Conservation (phyloP, 768 basidiomycete species). For the Coprinopsis marcescibilis region DNA sequence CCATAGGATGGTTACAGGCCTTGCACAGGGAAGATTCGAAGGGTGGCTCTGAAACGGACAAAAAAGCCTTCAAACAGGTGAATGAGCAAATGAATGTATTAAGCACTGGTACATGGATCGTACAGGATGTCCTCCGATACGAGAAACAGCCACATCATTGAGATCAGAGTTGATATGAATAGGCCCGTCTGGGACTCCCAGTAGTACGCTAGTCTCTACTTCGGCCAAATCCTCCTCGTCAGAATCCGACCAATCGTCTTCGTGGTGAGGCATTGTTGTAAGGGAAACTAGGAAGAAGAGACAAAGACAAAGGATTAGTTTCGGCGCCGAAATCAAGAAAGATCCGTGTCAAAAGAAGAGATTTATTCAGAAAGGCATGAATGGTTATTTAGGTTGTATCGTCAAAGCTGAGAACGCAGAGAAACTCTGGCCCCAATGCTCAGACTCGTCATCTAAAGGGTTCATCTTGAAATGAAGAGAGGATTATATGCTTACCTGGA, state of each 20-base stretch:
- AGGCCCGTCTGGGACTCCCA: slow-evolving; percentile 77
- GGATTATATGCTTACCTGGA: slow-evolving; percentile 11
- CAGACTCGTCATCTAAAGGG: slow-evolving; percentile 75
- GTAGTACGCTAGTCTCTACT: slow-evolving; percentile 66
- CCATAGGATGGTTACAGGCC: slow-evolving; percentile 67
- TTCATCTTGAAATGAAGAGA: slow-evolving; percentile 31
- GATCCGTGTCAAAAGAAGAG: slow-evolving; percentile 12
- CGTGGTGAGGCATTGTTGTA: slow-evolving; percentile 37
- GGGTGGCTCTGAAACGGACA: slow-evolving; percentile 57
- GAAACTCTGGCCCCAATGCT: slow-evolving; percentile 56
- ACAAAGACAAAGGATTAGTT: slow-evolving; percentile 16
- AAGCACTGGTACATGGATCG: slow-evolving; percentile 49
- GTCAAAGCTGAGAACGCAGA: slow-evolving; percentile 51
- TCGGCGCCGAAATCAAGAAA: slow-evolving; percentile 13
- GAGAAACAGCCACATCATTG: slow-evolving; percentile 76
- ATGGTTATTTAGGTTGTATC: slow-evolving; percentile 68
- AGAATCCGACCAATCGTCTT: slow-evolving; percentile 78
- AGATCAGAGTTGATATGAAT: slow-evolving; percentile 55
- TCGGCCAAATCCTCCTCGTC: slow-evolving; percentile 55
- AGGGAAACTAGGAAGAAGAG: slow-evolving; percentile 13
- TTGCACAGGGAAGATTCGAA: slow-evolving; percentile 65
- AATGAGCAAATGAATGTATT: slow-evolving; percentile 38
- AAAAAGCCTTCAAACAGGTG: slow-evolving; percentile 53
- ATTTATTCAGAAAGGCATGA: slow-evolving; percentile 81
- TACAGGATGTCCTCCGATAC: slow-evolving; percentile 89